These are phyloP conservation scores for Botrytis hyacinthi DNA, from an alignment of 2,329 filamentous ascomycete genomes.

Conservation along the genomic window DNA sequence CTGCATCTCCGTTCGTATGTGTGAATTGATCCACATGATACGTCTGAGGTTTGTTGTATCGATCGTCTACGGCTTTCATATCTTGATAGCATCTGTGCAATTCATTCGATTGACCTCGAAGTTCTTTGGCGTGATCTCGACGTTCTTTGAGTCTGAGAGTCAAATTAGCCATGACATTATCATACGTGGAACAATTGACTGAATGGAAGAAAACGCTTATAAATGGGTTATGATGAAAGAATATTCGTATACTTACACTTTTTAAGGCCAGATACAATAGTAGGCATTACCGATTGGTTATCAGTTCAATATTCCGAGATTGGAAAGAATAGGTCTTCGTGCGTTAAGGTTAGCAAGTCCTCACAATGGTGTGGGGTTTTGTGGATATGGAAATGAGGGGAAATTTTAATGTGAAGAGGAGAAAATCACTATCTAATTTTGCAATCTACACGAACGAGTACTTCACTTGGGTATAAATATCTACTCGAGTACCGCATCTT, in stretches of 20 bases:
- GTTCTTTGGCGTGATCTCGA: constrained; percentile 4
- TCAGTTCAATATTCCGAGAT: not conserved
- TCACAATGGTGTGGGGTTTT: not conserved
- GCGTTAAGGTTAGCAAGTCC: not conserved
- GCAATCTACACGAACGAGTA: not conserved
- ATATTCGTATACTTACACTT: not conserved
- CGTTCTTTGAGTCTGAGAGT: not conserved
- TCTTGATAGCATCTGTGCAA: not conserved
- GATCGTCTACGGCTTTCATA: constrained; percentile 8
- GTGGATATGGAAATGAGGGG: not conserved
- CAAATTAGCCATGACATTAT: not conserved
- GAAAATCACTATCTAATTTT: not conserved
- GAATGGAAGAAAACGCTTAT: too few relatives aligned
- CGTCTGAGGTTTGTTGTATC: not conserved
- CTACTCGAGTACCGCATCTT: not conserved
- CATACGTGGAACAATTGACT: not conserved
- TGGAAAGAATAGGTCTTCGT: not conserved
- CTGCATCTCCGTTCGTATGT: not conserved
- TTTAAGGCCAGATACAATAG: not conserved
- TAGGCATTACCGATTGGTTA: constrained; percentile 1
- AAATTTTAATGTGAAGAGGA: not conserved
- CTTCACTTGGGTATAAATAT: not conserved
- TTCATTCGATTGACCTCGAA: not conserved
- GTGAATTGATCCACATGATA: not conserved
- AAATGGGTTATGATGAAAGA: not conserved